These are phyloP conservation scores for Solidago caesia DNA, from an alignment of 129 eudicot species.

Conservation along the genomic window DNA sequence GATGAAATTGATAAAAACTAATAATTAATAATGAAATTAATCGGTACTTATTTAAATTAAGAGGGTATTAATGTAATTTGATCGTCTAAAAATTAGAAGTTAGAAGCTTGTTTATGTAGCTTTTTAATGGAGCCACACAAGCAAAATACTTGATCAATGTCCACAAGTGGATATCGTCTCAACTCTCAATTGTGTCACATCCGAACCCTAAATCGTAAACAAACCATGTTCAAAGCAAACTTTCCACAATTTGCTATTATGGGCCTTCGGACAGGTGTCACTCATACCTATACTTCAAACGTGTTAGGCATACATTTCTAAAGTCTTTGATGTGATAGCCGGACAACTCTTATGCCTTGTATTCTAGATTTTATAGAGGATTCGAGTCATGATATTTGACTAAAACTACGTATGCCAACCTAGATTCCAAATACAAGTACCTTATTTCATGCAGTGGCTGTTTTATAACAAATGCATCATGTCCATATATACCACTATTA, in stretches of 20 bases:
- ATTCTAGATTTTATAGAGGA: background rate
- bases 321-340: conserved; percentile 9
- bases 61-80: too few species aligned
- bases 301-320: background rate
- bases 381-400: background rate
- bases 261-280: conserved; percentile 12
- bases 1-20: too few species aligned
- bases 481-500: too few species aligned
- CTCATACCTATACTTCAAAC: background rate
- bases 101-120: too few species aligned
- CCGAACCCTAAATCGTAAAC: conserved; percentile 21
- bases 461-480: too few species aligned
- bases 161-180: conserved; percentile 6
- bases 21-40: too few species aligned
- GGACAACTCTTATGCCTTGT: background rate
- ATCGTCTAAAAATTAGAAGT: too few species aligned
- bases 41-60: too few species aligned
- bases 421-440: background rate
- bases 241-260: background rate
- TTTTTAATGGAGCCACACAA: background rate
- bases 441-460: too few species aligned
- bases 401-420: background rate
- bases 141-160: background rate
- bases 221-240: conserved; percentile 14
- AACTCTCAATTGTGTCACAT: conserved; percentile 9